Evolutionary conservation across 2,329 filamentous ascomycete genomes (phyloP), one percentile per base, ranked within the genome.

Genomic region (Fusarium sp.): DNA sequence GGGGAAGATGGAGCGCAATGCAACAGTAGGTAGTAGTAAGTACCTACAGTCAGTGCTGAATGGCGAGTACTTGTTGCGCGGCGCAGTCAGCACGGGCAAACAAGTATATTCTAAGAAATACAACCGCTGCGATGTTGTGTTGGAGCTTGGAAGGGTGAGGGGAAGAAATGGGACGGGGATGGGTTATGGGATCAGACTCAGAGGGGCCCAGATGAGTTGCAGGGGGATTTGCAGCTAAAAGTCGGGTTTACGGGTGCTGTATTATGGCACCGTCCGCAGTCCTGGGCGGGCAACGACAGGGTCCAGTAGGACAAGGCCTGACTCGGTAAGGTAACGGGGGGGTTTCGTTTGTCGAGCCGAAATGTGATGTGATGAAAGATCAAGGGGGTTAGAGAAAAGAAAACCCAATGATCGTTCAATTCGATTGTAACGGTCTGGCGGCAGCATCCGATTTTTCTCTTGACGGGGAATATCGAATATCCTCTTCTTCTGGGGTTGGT

Each of bases 211-310:
- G 32, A 62, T 55, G 50, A 41, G 65, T 68, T 69, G 65, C 65
- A 68, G 65, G 65, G 58, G 65, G 55, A 68, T 57, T 65, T 60
- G 60, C 56, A 68, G 51, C 65, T 68, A 69, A 69, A 51, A 37
- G 35, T 40, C 60, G 59, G 59, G 33, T 64, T 40, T 40, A 51
- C 46, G 20, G 39, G 39, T 52, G 58, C 46, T 53, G 56, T 64
- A 56, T 43, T 41, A 41, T 51, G 53, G 35, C 35, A 19, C 20
- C 6, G 47, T 41, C 59, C 39, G 33, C 40, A 32, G 27, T 37
- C 35, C 35, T 37, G 35, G 35, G 35, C 35, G 35, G 35, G 35
- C 35, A 37, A n/a, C 7, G 35, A n/a, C 32, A 56, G 15, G 20
- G 33, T 22, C 22, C 22, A 6, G 22, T 25, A 57, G 40, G 43